Conservation (phyloP, 2,329 filamentous ascomycete species). For the Calonectria honghensis region DNA sequence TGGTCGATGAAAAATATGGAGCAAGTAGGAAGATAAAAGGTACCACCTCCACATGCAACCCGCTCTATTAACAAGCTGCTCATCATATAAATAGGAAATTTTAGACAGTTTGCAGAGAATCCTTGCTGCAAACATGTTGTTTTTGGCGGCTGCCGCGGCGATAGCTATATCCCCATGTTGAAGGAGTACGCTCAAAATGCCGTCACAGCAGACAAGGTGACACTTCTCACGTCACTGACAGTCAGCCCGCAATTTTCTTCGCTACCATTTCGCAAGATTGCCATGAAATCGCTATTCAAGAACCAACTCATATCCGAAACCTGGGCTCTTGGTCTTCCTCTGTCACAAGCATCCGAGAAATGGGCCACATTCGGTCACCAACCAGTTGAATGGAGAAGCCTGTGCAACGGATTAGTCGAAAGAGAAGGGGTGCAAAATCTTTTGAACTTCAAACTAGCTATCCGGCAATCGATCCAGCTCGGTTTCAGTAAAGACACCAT, state of each 20-base stretch:
- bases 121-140: not conserved
- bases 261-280: not conserved
- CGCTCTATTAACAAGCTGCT: not conserved
- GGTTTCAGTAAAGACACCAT: not conserved
- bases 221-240: not conserved
- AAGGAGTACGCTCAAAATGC: not conserved
- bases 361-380: not conserved
- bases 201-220: not conserved
- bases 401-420: not conserved
- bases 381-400: not conserved
- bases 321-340: not conserved
- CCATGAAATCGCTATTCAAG: not conserved
- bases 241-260: not conserved
- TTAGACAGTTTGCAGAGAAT: not conserved
- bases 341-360: not conserved
- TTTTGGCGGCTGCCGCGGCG: not conserved
- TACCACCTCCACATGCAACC: not conserved
- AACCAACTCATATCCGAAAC: not conserved
- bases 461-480: not conserved
- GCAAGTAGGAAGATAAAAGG: not conserved
- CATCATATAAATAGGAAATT: not conserved
- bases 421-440: not conserved
- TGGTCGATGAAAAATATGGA: not conserved
- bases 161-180: not conserved
- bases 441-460: not conserved